These are phyloP conservation scores for Pichia sp. DNA, from an alignment of 1,139 yeast species.

Conservation along the genomic window DNA sequence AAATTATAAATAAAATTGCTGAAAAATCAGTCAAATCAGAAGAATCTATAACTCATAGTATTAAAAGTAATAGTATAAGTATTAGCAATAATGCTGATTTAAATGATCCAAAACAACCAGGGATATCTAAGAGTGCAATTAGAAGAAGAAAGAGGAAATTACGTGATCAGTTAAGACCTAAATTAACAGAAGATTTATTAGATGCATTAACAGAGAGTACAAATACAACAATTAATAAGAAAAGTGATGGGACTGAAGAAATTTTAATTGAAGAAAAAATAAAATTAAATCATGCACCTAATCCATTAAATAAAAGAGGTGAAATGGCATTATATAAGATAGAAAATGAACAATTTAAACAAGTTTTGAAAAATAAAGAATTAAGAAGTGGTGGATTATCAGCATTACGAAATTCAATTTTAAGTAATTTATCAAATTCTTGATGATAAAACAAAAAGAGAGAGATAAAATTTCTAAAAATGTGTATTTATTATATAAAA, in stretches of 20 bases:
- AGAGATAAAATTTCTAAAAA: background rate
- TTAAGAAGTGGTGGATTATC: constrained; percentile 55
- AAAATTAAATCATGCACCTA: constrained; percentile 48
- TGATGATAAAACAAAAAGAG: background rate
- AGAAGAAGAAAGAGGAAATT: constrained; percentile 62
- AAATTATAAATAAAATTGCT: constrained; percentile 15
- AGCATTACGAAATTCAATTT: constrained; percentile 45
- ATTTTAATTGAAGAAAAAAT: constrained; percentile 18
- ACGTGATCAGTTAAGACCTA: constrained; percentile 54
- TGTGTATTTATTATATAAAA: too few relatives aligned
- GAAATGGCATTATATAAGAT: constrained; percentile 43
- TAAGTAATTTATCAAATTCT: constrained; percentile 18
- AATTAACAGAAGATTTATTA: constrained; percentile 52
- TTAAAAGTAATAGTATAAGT: constrained; percentile 17
- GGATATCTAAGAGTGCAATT: constrained; percentile 57
- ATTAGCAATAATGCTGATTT: background rate
- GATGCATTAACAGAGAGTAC: constrained; percentile 43
- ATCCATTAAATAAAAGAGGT: constrained; percentile 53
- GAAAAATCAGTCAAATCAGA: constrained; percentile 2
- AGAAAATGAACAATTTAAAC: constrained; percentile 51
- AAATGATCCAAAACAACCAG: constrained; percentile 27
- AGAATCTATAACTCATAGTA: background rate
- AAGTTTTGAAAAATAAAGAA: constrained; percentile 44
- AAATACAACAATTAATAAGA: constrained; percentile 23
- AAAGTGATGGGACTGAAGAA: constrained; percentile 16